phyloP scores from a whole-genome alignment of 2,329 filamentous ascomycete genomes.

The Colletotrichum sublineola region DNA sequence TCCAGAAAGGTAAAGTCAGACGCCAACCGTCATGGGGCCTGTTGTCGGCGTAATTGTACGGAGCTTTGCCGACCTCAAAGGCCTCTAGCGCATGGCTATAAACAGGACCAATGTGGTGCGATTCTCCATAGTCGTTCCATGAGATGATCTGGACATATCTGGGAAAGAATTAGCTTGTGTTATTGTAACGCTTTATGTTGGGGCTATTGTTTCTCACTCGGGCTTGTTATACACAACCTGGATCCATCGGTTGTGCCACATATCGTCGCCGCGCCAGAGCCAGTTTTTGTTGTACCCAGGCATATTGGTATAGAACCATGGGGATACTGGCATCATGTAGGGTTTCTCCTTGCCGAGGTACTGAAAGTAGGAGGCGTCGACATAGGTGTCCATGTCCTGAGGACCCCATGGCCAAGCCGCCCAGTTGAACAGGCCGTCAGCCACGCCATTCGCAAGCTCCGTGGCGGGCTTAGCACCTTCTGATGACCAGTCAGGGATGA shows the following conservation, averaged over 20 bases:
- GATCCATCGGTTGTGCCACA: slow-evolving; percentile 71
- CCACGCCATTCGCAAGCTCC: slow-evolving; percentile 22
- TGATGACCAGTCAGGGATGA: slow-evolving; percentile 60
- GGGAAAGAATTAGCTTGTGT: too few relatives aligned
- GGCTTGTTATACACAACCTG: slow-evolving; percentile 49
- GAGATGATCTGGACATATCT: slow-evolving; percentile 51
- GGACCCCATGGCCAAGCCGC: slow-evolving; percentile 51
- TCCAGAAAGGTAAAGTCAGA: slow-evolving; percentile 60
- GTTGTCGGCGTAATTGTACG: slow-evolving; percentile 60
- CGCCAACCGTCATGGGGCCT: slow-evolving; percentile 62
- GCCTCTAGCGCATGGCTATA: slow-evolving; percentile 46
- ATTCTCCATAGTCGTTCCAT: slow-evolving; percentile 66
- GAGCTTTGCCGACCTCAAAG: slow-evolving; percentile 47
- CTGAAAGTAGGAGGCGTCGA: slow-evolving; percentile 42
- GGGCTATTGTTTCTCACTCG: too few relatives aligned
- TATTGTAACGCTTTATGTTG: too few relatives aligned
- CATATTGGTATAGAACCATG: slow-evolving; percentile 72
- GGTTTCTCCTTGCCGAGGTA: slow-evolving; percentile 56
- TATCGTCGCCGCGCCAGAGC: slow-evolving; percentile 69
- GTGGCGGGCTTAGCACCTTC: slow-evolving; percentile 48
- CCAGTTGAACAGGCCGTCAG: slow-evolving; percentile 55
- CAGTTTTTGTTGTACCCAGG: slow-evolving; percentile 66
- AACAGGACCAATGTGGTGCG: slow-evolving; percentile 65
- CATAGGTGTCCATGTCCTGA: slow-evolving; percentile 39
- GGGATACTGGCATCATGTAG: slow-evolving; percentile 67